These are phyloP conservation scores for Zasmidium citrigriseum DNA, from an alignment of 2,329 filamentous ascomycete species.

Conservation along the genomic window DNA sequence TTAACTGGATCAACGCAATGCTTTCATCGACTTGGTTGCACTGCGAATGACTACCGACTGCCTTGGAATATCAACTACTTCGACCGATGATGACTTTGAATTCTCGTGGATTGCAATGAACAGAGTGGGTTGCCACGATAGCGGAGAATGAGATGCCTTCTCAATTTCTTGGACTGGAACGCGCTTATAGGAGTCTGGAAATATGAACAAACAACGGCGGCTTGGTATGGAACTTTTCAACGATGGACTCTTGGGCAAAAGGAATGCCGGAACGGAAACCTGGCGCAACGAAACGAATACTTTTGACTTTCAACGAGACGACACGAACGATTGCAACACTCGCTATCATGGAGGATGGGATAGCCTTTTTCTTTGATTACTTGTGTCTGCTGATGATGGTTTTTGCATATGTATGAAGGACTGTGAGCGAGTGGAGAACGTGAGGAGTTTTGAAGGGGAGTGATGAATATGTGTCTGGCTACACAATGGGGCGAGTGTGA, in stretches of 20 bases:
- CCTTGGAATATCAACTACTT: not conserved
- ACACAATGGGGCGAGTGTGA: not conserved
- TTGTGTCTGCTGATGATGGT: not conserved
- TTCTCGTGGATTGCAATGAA: no score
- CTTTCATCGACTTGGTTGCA: not conserved
- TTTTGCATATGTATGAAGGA: not conserved
- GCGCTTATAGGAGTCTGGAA: no score
- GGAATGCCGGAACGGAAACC: no score
- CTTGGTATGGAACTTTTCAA: no score
- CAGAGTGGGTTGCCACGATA: no score
- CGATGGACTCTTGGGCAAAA: no score
- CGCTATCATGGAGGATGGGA: not conserved
- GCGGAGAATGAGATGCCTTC: no score
- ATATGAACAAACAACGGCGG: no score
- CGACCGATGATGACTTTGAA: no score
- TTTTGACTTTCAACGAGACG: not conserved
- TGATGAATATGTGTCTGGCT: not conserved
- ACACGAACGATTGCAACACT: not conserved
- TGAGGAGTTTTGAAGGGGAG: not conserved
- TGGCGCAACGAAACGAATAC: not conserved
- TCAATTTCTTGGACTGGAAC: no score
- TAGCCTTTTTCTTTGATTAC: not conserved
- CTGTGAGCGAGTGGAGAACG: not conserved
- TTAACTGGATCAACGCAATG: constrained; percentile 40
- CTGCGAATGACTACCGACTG: not conserved